Percentiles rank a stretch among this genome's conserved stretches.
These are phyloP conservation scores for Sugiyamaella chiloensis DNA, from an alignment of 805 yeast species.

Conservation along the genomic window DNA sequence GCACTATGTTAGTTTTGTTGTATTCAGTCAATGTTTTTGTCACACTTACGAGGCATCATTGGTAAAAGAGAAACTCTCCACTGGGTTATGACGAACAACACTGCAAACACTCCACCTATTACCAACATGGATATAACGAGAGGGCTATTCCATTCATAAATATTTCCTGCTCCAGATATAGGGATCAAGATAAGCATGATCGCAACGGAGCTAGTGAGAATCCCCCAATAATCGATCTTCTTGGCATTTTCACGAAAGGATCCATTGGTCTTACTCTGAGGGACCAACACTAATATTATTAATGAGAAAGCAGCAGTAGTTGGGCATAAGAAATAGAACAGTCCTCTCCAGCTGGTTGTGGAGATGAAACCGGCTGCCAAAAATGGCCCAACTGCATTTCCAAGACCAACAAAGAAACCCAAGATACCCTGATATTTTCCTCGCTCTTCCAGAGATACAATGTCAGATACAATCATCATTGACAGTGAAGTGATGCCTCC, in stretches of 20 bases:
- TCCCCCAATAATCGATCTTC: slow-evolving; percentile 2
- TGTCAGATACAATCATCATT: slow-evolving; percentile 53
- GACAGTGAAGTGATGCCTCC: slow-evolving; percentile 51
- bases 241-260: neutral
- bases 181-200: neutral
- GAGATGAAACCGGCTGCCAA: slow-evolving; percentile 49
- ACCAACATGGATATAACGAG: neutral
- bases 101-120: neutral
- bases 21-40: neutral
- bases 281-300: slow-evolving; percentile 27
- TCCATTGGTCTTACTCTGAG: slow-evolving; percentile 11
- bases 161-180: slow-evolving; percentile 1
- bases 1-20: neutral
- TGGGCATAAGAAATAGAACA: slow-evolving; percentile 48
- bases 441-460: slow-evolving; percentile 51
- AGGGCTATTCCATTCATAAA: slow-evolving; percentile 1
- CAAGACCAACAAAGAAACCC: slow-evolving; percentile 50
- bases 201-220: neutral
- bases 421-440: slow-evolving; percentile 57
- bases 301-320: slow-evolving; percentile 33
- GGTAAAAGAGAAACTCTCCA: neutral
- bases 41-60: slow-evolving; percentile 3
- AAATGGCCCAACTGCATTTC: slow-evolving; percentile 54
- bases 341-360: slow-evolving; percentile 47
- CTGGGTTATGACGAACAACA: neutral